phyloP scores from a whole-genome alignment of 2,329 filamentous ascomycete species.

The Curvularia sp. region DNA sequence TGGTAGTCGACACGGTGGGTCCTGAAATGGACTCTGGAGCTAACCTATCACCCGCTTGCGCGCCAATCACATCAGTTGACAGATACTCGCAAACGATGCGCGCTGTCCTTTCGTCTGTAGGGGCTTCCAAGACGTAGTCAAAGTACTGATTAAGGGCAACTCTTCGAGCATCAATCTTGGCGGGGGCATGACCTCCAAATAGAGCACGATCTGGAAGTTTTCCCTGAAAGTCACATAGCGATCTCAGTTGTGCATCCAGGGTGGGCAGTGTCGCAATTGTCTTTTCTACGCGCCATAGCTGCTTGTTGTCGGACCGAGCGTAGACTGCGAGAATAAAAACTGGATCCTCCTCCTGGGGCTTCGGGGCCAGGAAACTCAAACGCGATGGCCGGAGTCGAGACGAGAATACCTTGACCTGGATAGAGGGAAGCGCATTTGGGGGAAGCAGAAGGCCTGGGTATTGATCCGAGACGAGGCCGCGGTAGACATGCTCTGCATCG shows the following conservation, averaged over 20 bases:
- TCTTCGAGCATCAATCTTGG: slow-evolving; percentile 87
- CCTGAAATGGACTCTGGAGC: slow-evolving; percentile 62
- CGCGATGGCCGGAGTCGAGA: slow-evolving; percentile 93
- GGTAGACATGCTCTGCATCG: slow-evolving; percentile 66
- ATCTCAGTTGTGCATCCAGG: slow-evolving; percentile 81
- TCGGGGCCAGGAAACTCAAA: slow-evolving; percentile 80
- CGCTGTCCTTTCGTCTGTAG: slow-evolving; percentile 77
- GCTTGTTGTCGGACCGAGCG: slow-evolving; percentile 74
- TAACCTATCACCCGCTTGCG: slow-evolving; percentile 61
- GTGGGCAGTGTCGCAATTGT: slow-evolving; percentile 80
- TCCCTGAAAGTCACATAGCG: slow-evolving; percentile 72
- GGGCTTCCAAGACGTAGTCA: slow-evolving; percentile 81
- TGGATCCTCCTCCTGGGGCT: slow-evolving; percentile 84
- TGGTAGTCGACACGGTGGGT: slow-evolving; percentile 50
- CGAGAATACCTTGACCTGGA: slow-evolving; percentile 86
- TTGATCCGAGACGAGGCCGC: slow-evolving; percentile 81
- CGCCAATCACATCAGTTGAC: slow-evolving; percentile 69
- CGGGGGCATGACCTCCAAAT: slow-evolving; percentile 91
- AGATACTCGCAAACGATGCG: slow-evolving; percentile 87
- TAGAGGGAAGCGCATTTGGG: slow-evolving; percentile 85
- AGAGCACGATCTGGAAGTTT: slow-evolving; percentile 83
- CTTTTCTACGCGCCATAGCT: slow-evolving; percentile 95
- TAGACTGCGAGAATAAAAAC: slow-evolving; percentile 91
- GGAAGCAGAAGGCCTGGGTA: slow-evolving; percentile 85
- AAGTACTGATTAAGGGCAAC: slow-evolving; percentile 83